Percentiles rank a stretch among this genome's conserved stretches.
Evolutionary conservation across 2,329 filamentous ascomycete species (phyloP).

Genomic region (Aspergillus pseudoterreus): DNA sequence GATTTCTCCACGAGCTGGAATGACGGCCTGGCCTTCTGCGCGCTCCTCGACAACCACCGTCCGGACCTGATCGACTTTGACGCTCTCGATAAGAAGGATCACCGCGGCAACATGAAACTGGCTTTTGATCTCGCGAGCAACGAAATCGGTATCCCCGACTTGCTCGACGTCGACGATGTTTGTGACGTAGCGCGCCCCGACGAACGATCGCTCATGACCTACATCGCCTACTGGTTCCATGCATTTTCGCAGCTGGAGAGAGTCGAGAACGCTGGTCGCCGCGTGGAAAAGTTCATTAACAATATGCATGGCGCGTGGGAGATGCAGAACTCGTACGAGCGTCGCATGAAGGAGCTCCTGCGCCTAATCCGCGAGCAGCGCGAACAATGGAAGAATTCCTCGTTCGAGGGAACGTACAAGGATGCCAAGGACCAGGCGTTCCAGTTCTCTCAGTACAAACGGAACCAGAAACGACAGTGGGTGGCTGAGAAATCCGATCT

Average conservation of each 20-base stretch:
- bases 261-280: slow-evolving; percentile 91
- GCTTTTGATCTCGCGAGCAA: slow-evolving; percentile 94
- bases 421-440: slow-evolving; percentile 85
- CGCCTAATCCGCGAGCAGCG: slow-evolving; percentile 70
- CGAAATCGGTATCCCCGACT: slow-evolving; percentile 93
- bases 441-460: slow-evolving; percentile 85
- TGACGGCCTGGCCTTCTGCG: slow-evolving; percentile 93
- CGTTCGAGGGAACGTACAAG: slow-evolving; percentile 84
- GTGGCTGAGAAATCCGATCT: slow-evolving; percentile 97
- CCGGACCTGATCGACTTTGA: slow-evolving; percentile 98
- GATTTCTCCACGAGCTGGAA: slow-evolving; percentile 98
- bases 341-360: slow-evolving; percentile 80
- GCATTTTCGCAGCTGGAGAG: slow-evolving; percentile 99
- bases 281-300: slow-evolving; percentile 97
- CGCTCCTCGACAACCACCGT: slow-evolving; percentile 91
- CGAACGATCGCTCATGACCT: slow-evolving; percentile 96
- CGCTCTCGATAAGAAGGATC: slow-evolving; percentile 86
- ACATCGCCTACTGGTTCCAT: slow-evolving; percentile 99
- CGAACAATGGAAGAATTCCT: slow-evolving; percentile 71
- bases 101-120: slow-evolving; percentile 94
- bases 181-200: slow-evolving; percentile 95
- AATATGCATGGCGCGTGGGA: slow-evolving; percentile 99
- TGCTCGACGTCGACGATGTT: slow-evolving; percentile 96
- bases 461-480: slow-evolving; percentile 86
- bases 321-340: slow-evolving; percentile 96